Evolutionary conservation across 306 rosid genomes (phyloP).

Genomic region (Vigna nakashimae): DNA sequence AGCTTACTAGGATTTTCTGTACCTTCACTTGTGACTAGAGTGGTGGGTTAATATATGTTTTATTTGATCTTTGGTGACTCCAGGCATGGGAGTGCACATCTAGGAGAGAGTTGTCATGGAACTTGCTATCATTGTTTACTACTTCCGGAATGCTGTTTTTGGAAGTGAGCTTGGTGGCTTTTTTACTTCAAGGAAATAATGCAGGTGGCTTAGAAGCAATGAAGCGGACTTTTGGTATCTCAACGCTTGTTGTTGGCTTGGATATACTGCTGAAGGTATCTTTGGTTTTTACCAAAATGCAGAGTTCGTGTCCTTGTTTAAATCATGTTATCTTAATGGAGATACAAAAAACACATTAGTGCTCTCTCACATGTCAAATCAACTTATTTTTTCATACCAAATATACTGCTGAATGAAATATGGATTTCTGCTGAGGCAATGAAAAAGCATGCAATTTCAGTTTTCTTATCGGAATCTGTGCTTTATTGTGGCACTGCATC

Average conservation of each 20-base stretch:
- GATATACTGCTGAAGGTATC: conserved; percentile 69
- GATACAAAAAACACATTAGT: background rate
- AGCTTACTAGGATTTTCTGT: background rate
- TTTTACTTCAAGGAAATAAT: conserved; percentile 72
- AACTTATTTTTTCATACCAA: background rate
- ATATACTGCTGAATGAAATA: background rate
- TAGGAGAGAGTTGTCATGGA: conserved; percentile 42
- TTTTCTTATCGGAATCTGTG: background rate
- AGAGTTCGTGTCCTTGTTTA: background rate
- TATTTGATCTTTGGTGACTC: conserved; percentile 26
- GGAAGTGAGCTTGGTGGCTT: conserved; percentile 80
- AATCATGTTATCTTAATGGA: background rate
- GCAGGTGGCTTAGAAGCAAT: conserved; percentile 66
- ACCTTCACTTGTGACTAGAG: background rate
- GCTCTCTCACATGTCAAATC: background rate
- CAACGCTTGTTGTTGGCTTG: conserved; percentile 66
- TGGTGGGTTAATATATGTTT: conserved; percentile 16
- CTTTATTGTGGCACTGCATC: background rate
- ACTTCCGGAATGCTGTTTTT: conserved; percentile 62
- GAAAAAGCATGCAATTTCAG: background rate
- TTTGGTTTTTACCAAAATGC: background rate
- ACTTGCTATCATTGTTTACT: conserved; percentile 55
- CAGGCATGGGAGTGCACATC: conserved; percentile 81
- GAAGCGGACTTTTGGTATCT: conserved; percentile 64
- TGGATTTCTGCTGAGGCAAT: background rate